Percentiles rank a stretch among this genome's conserved stretches.
Conservation (phyloP, 805 yeast species). For the Ogataea trehaloabstinens region DNA sequence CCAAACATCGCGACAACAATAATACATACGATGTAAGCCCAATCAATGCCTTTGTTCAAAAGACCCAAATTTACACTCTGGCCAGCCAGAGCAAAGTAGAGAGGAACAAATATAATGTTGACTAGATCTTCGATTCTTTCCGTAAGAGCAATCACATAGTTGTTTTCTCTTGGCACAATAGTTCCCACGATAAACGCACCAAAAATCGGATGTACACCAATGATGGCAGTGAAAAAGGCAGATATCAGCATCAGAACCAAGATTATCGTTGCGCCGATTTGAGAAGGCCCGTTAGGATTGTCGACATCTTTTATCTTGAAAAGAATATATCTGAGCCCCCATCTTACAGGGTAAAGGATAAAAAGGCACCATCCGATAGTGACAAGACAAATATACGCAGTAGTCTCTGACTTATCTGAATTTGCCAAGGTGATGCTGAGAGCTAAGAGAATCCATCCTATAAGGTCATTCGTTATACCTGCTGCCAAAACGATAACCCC, state of each 20-base stretch:
- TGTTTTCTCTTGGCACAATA: constrained; percentile 73
- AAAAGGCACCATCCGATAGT: constrained; percentile 69
- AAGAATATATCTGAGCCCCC: constrained; percentile 44
- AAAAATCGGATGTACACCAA: constrained; percentile 84
- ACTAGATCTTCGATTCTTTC: constrained; percentile 79
- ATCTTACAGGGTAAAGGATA: constrained; percentile 55
- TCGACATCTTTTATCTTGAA: constrained; percentile 39
- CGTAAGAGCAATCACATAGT: constrained; percentile 65
- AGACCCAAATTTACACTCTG: constrained; percentile 65
- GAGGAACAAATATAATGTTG: constrained; percentile 67
- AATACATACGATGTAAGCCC: constrained; percentile 75
- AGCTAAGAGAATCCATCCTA: constrained; percentile 82
- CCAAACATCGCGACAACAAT: constrained; percentile 66
- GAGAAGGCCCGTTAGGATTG: constrained; percentile 61
- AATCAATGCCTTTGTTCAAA: constrained; percentile 62
- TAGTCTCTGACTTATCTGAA: constrained; percentile 63
- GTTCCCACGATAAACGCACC: constrained; percentile 81
- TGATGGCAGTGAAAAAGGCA: constrained; percentile 76
- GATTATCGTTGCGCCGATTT: constrained; percentile 55
- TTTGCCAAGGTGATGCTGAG: constrained; percentile 74
- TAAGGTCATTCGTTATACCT: constrained; percentile 74
- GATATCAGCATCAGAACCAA: constrained; percentile 58
- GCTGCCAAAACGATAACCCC: constrained; percentile 77
- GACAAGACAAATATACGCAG: constrained; percentile 65
- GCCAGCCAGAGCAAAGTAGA: constrained; percentile 80